Base-by-base conservation (phyloP, 139 green algal species). In the Chlamydomonas incerta region DNA sequence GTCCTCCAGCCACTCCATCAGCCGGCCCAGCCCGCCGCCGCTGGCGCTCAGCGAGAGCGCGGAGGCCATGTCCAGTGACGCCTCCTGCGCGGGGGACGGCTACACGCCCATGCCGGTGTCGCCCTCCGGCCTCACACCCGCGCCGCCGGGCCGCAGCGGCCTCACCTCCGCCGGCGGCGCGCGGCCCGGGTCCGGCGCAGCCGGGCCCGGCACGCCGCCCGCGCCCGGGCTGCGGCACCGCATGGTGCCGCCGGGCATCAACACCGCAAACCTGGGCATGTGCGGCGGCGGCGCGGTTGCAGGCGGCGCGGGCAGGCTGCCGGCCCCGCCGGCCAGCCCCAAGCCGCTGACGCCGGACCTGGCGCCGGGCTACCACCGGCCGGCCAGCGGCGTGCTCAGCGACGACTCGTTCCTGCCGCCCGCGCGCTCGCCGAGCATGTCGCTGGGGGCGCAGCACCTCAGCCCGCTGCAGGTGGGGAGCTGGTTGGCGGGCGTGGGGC, bases 321-420 rank as follows among this genome's bases (percentile, higher is more conserved):
- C 60, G 29, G 62, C 70, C 31, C 74, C 72, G 63, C 65, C 72
- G 26, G 41, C 74, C 20, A 82, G 62, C 66, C 77, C 83, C 33
- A 88, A 88, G 60, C 73, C 73, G 34, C 35, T 26, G 33, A 63
- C 70, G 29, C 31, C 46, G 6, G 82, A 83, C 33, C 28, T 75
- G 31, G n/a, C 24, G 26, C 34, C 31, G 3, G 58, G 52, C 1
- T 89, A 73, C 63, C 77, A 87, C 65, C 76, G 82, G 35, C 86
- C 86, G 1, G 68, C 75, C 0, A 58, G 41, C 13, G 86, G 86
- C 13, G 74, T 89, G 60, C 52, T 89, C 29, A 84, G 72, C 29
- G 86, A 89, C 71, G 86, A 89, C 72, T 68, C 86, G 21, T 50
- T 60, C 66, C 55, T 88, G 52, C 83, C 79, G 14, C 79, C 79